These are phyloP conservation scores for Candida freyschussii DNA, from an alignment of 1,139 yeast genomes.

Conservation along the genomic window DNA sequence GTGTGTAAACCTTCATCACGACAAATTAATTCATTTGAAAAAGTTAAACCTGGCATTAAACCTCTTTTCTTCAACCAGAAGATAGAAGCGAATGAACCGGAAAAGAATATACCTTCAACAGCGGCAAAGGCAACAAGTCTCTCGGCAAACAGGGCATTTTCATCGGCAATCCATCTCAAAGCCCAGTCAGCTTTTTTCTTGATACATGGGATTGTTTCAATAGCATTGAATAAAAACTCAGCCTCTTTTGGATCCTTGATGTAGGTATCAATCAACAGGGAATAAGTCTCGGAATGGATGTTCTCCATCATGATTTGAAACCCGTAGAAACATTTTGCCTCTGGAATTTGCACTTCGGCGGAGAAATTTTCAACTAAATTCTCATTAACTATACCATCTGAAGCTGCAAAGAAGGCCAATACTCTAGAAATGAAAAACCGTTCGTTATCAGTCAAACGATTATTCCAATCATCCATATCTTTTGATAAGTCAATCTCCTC, in stretches of 20 bases:
- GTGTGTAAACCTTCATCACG: conserved; percentile 99
- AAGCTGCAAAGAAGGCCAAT: conserved; percentile 96
- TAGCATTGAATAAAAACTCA: conserved; percentile 84
- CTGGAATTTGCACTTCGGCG: conserved; percentile 95
- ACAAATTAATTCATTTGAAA: conserved; percentile 93
- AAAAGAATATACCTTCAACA: conserved; percentile 96
- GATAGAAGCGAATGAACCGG: conserved; percentile 96
- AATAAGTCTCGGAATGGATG: conserved; percentile 96
- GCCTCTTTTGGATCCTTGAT: conserved; percentile 93
- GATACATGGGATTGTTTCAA: conserved; percentile 90
- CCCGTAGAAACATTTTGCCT: conserved; percentile 97
- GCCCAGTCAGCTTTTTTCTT: conserved; percentile 99
- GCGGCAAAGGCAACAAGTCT: conserved; percentile 98
- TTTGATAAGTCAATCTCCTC: conserved; percentile 96
- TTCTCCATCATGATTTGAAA: conserved; percentile 99
- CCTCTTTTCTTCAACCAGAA: conserved; percentile 98
- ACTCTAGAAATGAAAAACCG: conserved; percentile 86
- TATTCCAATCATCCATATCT: conserved; percentile 88
- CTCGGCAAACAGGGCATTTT: conserved; percentile 85
- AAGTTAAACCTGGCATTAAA: conserved; percentile 96
- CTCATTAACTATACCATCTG: conserved; percentile 97
- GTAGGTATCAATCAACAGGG: conserved; percentile 88
- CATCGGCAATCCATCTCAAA: conserved; percentile 87
- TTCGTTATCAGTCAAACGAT: conserved; percentile 79
- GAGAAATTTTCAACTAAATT: conserved; percentile 95